Evolutionary conservation across 192 early-diverging fungal genomes (phyloP).

Genomic region (Gaertneriomyces semiglobifer): DNA sequence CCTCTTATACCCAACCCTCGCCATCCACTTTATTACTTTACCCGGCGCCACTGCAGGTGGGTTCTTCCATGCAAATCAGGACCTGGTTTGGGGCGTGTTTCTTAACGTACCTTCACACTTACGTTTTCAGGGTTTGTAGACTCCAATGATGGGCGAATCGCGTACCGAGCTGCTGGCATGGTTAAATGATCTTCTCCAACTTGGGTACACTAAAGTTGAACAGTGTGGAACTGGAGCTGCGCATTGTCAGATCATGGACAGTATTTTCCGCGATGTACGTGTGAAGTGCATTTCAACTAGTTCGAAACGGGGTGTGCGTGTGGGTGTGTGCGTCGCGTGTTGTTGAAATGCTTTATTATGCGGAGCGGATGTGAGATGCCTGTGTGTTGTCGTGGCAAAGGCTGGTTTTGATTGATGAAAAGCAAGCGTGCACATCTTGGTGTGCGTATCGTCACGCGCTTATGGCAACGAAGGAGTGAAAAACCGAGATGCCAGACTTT

Average conservation of each 20-base stretch:
- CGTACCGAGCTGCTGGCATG: slow-evolving; percentile 89
- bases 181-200: slow-evolving; percentile 90
- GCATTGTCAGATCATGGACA: slow-evolving; percentile 76
- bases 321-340: too few relatives aligned
- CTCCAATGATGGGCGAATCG: slow-evolving; percentile 73
- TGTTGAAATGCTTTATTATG: too few relatives aligned
- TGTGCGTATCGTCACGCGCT: too few relatives aligned
- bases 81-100: neutral
- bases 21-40: neutral
- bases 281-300: slow-evolving; percentile 11
- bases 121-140: neutral
- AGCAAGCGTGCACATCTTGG: too few relatives aligned
- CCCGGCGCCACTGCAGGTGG: neutral
- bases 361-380: too few relatives aligned
- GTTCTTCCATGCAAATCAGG: neutral
- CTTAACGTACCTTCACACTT: neutral
- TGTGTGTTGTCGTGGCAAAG: too few relatives aligned
- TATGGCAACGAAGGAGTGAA: too few relatives aligned
- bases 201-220: slow-evolving; percentile 91
- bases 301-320: too few relatives aligned
- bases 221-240: slow-evolving; percentile 87
- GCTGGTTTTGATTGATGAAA: too few relatives aligned
- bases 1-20: neutral
- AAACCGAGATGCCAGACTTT: too few relatives aligned
- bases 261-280: slow-evolving; percentile 58